Percentiles rank a stretch among this genome's conserved stretches.
Conservation (phyloP, 2,329 filamentous ascomycete species). For the Cytospora leucostoma region DNA sequence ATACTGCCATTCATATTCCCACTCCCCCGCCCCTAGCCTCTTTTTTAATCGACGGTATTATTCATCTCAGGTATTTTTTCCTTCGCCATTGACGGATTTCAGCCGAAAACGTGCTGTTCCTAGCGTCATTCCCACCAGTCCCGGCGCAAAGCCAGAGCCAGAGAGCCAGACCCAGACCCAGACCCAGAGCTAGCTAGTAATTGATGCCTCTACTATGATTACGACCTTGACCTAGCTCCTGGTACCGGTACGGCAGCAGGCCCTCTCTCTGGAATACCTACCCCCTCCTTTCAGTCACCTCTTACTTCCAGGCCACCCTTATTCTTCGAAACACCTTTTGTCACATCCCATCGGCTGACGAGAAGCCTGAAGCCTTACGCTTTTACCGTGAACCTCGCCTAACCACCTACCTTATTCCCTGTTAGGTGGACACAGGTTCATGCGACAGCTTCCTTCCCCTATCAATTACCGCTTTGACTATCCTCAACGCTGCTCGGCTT, state of each 20-base stretch:
- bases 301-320: constrained; percentile 33
- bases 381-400: constrained; percentile 8
- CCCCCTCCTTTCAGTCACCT: constrained; percentile 22
- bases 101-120: constrained; percentile 11
- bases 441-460: constrained; percentile 32
- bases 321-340: constrained; percentile 47
- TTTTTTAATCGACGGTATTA: background rate
- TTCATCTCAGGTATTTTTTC: background rate
- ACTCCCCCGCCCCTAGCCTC: background rate
- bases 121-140: constrained; percentile 9
- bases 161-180: background rate
- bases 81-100: constrained; percentile 5
- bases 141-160: constrained; percentile 11
- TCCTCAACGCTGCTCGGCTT: constrained; percentile 17
- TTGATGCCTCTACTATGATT: background rate
- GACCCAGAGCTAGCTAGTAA: constrained; percentile 10
- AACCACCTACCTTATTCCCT: constrained; percentile 25
- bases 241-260: constrained; percentile 12
- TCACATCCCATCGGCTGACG: constrained; percentile 40
- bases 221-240: constrained; percentile 5
- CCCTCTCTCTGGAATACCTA: constrained; percentile 17
- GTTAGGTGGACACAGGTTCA: constrained; percentile 29
- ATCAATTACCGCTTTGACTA: background rate
- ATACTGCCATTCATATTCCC: background rate
- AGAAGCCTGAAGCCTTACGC: constrained; percentile 42